Evolutionary conservation across 129 eudicot genomes (phyloP).

Genomic region (Pseudognaphalium luteoalbum): DNA sequence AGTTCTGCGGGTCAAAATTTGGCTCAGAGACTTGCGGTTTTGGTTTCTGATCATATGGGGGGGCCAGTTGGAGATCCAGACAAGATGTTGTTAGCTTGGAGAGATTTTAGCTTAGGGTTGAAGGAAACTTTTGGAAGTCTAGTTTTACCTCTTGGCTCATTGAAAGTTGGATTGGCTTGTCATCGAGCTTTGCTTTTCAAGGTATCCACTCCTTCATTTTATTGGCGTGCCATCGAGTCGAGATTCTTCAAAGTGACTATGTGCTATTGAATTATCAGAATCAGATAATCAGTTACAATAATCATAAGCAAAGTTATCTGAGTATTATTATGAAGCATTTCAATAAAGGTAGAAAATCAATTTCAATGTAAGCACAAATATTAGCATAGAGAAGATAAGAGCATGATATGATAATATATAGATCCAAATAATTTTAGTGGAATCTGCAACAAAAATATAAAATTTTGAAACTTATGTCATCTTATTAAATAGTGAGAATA

Average conservation of each 20-base stretch:
- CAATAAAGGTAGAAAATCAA: conserved; percentile 3
- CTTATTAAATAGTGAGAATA: not conserved
- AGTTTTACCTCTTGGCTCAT: conserved; percentile 93
- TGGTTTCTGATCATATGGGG: conserved; percentile 94
- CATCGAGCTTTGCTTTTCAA: conserved; percentile 91
- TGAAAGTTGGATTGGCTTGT: conserved; percentile 82
- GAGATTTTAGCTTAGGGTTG: conserved; percentile 51
- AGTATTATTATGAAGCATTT: not conserved
- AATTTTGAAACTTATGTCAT: not conserved
- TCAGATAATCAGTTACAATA: not conserved
- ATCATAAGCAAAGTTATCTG: not conserved
- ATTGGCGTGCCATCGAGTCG: not conserved
- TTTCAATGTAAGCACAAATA: not conserved
- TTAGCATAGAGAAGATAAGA: not conserved
- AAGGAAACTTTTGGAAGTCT: conserved; percentile 69
- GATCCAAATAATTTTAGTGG: not conserved
- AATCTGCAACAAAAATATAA: not conserved
- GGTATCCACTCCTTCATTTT: conserved; percentile 42
- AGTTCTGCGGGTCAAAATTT: conserved; percentile 36
- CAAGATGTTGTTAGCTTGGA: conserved; percentile 77
- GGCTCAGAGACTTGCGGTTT: conserved; percentile 66
- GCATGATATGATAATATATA: not conserved
- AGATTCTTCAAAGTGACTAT: not conserved
- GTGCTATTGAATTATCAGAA: not conserved
- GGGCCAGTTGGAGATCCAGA: conserved; percentile 89